Evolutionary conservation across 768 basidiomycete species (phyloP), one percentile per base, ranked within the genome.

Genomic region (Phylloporus sp.): DNA sequence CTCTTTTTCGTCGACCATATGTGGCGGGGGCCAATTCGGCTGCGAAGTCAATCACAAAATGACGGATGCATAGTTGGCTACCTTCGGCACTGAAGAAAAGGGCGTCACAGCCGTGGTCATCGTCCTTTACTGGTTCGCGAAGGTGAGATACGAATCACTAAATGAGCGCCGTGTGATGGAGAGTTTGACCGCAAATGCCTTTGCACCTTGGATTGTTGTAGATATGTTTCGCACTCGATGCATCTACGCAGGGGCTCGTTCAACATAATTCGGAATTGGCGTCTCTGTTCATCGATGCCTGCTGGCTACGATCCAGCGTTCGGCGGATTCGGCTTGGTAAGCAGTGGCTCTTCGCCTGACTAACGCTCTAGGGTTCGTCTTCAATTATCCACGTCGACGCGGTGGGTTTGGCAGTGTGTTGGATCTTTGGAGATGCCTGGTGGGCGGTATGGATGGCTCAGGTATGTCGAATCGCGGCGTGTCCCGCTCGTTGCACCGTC

Each of bases 161-260:
- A n/a, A 27, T n/a, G n/a, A n/a, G n/a, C n/a, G n/a, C n/a, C n/a
- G n/a, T n/a, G n/a, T n/a, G n/a, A n/a, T n/a, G n/a, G n/a, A n/a
- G n/a, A n/a, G n/a, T n/a, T 36, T 54, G 42, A 36, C 32, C 43
- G 39, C 51, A 27, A 32, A n/a, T 20, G 16, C 27, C 18, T n/a
- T 11, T 8, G 26, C 26, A 26, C n/a, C 12, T 24, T 7, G n/a
- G 2, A 13, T 29, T 7, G 20, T 29, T 18, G 38, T 51, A 97
- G 95, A 76, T 95, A 50, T 99, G 97, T 75, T 94, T 99, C 69
- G 86, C 88, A 39, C 72, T 88, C 93, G 4, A 76, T 81, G 2
- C 97, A 97, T 68, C 85, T 98, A 47, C 89, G 94, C 40, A 87
- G 87, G 61, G 91, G 93, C 41, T 88, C 91, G 22, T 97, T 95